Conservation (phyloP, 2,329 filamentous ascomycete genomes). For the Sordariomycetes sp. region DNA sequence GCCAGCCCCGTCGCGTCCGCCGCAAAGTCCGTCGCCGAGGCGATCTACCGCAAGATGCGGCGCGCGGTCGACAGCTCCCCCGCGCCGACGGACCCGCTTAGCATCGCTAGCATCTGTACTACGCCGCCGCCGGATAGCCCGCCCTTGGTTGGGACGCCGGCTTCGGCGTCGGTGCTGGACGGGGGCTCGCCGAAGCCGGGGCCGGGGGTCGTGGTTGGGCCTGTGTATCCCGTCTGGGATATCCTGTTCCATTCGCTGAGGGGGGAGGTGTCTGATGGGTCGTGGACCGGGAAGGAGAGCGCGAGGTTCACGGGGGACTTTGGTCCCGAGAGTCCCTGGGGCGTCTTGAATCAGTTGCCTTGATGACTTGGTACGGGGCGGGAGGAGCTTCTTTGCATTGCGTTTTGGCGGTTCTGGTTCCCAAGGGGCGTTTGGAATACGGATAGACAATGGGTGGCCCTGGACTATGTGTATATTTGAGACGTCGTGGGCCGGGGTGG, state of each 20-base stretch:
- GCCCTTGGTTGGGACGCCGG: background rate
- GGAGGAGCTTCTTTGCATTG: background rate
- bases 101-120: conserved; percentile 3
- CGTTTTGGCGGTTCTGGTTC: background rate
- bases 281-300: background rate
- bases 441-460: background rate
- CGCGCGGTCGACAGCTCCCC: background rate
- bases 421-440: background rate
- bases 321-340: conserved; percentile 41
- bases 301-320: conserved; percentile 44
- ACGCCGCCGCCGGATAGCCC: background rate
- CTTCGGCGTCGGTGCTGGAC: background rate
- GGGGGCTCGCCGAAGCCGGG: background rate
- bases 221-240: background rate
- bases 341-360: conserved; percentile 32
- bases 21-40: conserved; percentile 39
- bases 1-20: conserved; percentile 39
- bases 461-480: background rate
- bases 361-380: conserved; percentile 7
- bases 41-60: conserved; percentile 19
- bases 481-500: too few species aligned
- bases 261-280: background rate
- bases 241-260: background rate
- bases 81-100: background rate
- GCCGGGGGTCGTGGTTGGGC: background rate